Evolutionary conservation across 495 filamentous ascomycete species (phyloP), one percentile per base, ranked within the genome.

Genomic region (Hapsidospora chrysogenum): DNA sequence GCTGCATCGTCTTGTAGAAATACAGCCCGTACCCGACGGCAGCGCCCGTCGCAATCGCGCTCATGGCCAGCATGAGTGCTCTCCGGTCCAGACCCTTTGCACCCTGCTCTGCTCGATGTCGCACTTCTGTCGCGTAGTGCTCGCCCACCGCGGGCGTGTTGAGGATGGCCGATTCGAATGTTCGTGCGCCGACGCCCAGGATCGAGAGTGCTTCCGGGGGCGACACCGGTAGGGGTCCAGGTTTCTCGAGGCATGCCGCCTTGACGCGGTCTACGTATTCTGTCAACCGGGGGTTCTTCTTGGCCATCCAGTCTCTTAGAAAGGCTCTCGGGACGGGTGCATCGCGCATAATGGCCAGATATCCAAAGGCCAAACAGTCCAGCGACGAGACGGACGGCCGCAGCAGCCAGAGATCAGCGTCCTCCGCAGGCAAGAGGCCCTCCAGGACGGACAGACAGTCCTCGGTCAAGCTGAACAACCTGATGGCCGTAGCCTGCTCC

Each of bases 321-420:
- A 81, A 94, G 17, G 69, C 51, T 33, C 78, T 66, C 15, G 83
- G 79, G 18, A 89, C 49, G 0, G 77, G 64, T 2, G 80, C 73
- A 14, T 78, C 61, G 2, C 81, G 54, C 53, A 80, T 78, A 28
- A 95, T 52, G 6, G 71, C 66, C 28, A 95, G 55, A 53, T 87
- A 93, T 15, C 73, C 89, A 38, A 79, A 62, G 1, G 70, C 76
- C 17, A 92, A 45, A 49, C 80, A 92, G 54, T 92, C 52, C 32
- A 63, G 74, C n/a, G 70, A 66, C 3, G 71, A 63, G 2, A 49
- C 41, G 0, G 54, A 17, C 10, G 57, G 52, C 5, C 57, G 56
- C 1, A 85, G 56, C 13, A 80, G 50, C 44, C 62, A 76, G 8
- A 33, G 35, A 22, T 13, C 16, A 17, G 19, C 15, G n/a, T 29